Evolutionary conservation across 148 eudicot species (phyloP).

Genomic region (Suaeda aralocaspica): DNA sequence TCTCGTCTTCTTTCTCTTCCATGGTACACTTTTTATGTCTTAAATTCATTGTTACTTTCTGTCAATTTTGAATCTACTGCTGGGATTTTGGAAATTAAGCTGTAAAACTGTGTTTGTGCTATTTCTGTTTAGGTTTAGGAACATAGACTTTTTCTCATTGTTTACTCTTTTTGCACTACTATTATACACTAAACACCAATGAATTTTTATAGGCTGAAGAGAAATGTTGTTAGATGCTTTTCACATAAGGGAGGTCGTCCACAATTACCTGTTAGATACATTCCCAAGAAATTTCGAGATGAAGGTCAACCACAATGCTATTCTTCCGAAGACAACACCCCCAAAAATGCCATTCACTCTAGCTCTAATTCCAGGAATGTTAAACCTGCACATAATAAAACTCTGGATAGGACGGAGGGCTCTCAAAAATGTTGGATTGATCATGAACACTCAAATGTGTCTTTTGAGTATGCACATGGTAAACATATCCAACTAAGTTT

Average conservation of each 20-base stretch:
- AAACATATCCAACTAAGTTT: not conserved
- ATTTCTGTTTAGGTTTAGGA: not conserved
- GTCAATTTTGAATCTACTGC: not conserved
- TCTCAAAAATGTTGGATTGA: not conserved
- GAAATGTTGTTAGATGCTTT: conserved; percentile 37
- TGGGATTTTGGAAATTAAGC: not conserved
- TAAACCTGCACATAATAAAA: conserved; percentile 18
- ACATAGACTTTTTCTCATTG: not conserved
- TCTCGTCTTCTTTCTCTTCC: conserved; percentile 23
- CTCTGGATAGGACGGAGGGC: not conserved
- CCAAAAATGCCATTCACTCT: conserved; percentile 11
- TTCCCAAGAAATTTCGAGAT: conserved; percentile 45
- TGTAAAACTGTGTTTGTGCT: not conserved
- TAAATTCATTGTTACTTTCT: not conserved
- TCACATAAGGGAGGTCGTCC: conserved; percentile 26
- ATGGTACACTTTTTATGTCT: conserved; percentile 25
- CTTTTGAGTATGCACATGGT: conserved; percentile 27
- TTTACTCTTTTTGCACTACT: not conserved
- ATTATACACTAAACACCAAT: not conserved
- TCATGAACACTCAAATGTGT: conserved; percentile 6
- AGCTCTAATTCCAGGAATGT: conserved; percentile 18
- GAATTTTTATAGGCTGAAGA: conserved; percentile 32
- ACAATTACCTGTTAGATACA: conserved; percentile 55
- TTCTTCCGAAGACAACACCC: conserved; percentile 20
- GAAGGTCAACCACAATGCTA: conserved; percentile 19